phyloP scores from a whole-genome alignment of 2,329 filamentous ascomycete genomes.

The Alternaria brassicae region DNA sequence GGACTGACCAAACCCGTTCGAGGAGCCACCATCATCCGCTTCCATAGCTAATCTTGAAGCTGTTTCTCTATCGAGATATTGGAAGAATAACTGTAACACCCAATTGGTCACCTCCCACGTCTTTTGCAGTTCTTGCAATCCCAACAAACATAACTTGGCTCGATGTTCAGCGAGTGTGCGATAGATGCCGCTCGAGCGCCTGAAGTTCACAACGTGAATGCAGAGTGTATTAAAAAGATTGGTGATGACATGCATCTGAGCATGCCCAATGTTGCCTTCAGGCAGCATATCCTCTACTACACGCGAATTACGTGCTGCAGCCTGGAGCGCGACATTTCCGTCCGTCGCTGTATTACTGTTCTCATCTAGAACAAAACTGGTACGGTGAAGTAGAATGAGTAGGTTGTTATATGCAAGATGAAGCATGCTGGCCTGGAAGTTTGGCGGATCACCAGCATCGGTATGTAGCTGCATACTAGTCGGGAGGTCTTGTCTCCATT shows the following conservation, averaged over 20 bases:
- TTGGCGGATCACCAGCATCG: constrained; percentile 38
- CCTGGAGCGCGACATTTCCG: constrained; percentile 54
- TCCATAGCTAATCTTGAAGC: constrained; percentile 49
- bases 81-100: constrained; percentile 59
- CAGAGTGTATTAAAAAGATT: constrained; percentile 59
- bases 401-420: constrained; percentile 59
- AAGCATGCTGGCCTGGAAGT: constrained; percentile 51
- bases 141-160: constrained; percentile 57
- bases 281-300: constrained; percentile 60
- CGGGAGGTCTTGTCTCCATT: constrained; percentile 52
- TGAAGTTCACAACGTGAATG: constrained; percentile 57
- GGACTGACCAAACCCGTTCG: constrained; percentile 17
- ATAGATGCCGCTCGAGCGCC: constrained; percentile 47
- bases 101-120: constrained; percentile 60
- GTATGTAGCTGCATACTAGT: constrained; percentile 45
- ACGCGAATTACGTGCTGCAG: constrained; percentile 55
- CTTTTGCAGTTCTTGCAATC: constrained; percentile 58
- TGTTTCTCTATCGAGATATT: constrained; percentile 56
- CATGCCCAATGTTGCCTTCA: constrained; percentile 53
- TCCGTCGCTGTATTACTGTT: constrained; percentile 44
- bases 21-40: constrained; percentile 32
- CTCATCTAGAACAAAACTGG: constrained; percentile 51
- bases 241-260: constrained; percentile 58
- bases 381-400: constrained; percentile 56
- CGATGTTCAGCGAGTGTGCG: constrained; percentile 58